Base-by-base conservation (phyloP, 1,284 basidiomycete genomes). In the Microbotryum lychnidis-dioicae region DNA sequence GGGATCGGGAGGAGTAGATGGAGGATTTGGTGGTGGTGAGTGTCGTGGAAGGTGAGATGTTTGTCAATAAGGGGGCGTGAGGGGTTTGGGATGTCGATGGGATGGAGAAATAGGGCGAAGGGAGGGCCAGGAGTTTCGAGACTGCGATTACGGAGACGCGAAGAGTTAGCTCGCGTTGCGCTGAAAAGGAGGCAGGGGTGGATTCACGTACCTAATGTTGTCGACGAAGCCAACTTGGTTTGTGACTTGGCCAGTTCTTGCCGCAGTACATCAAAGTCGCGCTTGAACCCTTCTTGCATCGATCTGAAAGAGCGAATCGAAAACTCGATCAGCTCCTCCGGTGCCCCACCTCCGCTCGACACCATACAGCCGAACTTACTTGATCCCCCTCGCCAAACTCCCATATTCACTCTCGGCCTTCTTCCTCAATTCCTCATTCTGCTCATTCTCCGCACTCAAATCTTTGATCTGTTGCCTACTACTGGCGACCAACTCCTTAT, bases 391-490 rank as follows among this genome's bases (percentile, higher is more conserved):
- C 14, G 60, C 10, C 51, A 72, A 42, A 3, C 49, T 50, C 23
- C 50, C 56, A 31, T 71, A 72, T 54, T 71, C 69, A 37, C 57
- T 51, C 33, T 66, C 66, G 16, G 61, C 61, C 33, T 62, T 48
- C 33, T 50, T 60, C 21, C 66, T 54, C 2, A 66, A 47, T 42
- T 73, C 72, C 45, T 73, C 70, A 42, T 42, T 42, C 37, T 2
- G 69, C 66, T 57, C 25, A 71, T 56, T 73, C 73, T 64, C 21
- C 71, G 58, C 12, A 72, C 73, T 42, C 0, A 74, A 57, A 27
- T 75, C 74, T 31, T 70, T 73, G 6, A 72, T 65, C 29, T 58
- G 50, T 14, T 56, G 57, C 50, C 64, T 67, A 29, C 55, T 50
- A 16, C 56, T 50, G 1, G 44, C n/a, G n/a, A 66, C 54, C 14